Conservation (phyloP, 1,284 basidiomycete species). For the Filobasidium uniguttulatum region DNA sequence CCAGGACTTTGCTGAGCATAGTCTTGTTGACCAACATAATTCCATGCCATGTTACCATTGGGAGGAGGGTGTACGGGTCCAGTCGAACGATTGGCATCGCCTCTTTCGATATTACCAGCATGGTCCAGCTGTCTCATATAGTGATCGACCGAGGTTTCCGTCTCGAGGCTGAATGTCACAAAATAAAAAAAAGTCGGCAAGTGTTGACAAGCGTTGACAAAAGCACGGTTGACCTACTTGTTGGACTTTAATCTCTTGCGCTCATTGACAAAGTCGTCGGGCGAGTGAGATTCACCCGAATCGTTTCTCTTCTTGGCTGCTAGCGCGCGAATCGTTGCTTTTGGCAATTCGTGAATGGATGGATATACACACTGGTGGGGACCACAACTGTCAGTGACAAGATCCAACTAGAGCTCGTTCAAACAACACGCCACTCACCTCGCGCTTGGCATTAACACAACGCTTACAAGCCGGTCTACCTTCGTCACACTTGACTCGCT, state of each 20-base stretch:
- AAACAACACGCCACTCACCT: slow-evolving; percentile 1
- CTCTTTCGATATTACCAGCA: neutral
- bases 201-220: neutral
- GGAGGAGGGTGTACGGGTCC: neutral
- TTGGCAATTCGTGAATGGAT: slow-evolving; percentile 9
- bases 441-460: slow-evolving; percentile 9
- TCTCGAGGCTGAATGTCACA: neutral
- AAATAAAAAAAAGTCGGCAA: neutral
- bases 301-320: slow-evolving; percentile 12
- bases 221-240: neutral
- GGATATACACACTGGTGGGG: slow-evolving; percentile 8
- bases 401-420: neutral
- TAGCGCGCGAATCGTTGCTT: slow-evolving; percentile 11
- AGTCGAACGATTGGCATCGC: neutral
- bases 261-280: neutral
- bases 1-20: neutral
- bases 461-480: slow-evolving; percentile 10
- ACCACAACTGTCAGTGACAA: neutral
- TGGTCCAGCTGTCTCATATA: neutral
- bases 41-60: neutral
- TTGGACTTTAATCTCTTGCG: neutral
- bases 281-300: slow-evolving; percentile 4
- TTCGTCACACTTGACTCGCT: slow-evolving; percentile 15
- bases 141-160: neutral
- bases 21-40: neutral